phyloP scores from a whole-genome alignment of 148 eudicot species.

The Fagopyrum esculentum region DNA sequence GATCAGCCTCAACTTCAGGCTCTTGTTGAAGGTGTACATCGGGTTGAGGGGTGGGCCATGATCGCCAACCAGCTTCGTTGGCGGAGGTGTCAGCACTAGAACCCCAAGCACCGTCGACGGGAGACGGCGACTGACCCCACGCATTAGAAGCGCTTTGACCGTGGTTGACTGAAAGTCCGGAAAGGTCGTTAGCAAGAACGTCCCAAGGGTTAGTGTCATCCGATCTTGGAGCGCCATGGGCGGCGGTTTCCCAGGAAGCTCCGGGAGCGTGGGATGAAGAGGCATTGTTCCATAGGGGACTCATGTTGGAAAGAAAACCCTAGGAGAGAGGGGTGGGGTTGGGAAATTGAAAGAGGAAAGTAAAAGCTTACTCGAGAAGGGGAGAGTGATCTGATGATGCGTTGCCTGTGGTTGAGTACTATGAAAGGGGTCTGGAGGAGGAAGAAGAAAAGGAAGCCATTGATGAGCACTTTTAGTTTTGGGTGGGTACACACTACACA shows the following conservation, averaged over 20 bases:
- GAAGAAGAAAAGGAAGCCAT: background rate
- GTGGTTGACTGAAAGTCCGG: background rate
- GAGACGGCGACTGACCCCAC: background rate
- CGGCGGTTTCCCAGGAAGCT: background rate
- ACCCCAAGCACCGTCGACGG: background rate
- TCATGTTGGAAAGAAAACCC: conserved; percentile 1
- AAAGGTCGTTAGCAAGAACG: background rate
- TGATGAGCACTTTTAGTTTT: background rate
- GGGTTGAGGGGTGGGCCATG: conserved; percentile 1
- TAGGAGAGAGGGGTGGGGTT: conserved; percentile 1
- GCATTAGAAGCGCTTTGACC: background rate
- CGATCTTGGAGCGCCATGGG: background rate
- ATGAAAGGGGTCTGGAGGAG: background rate
- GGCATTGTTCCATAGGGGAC: conserved; percentile 1
- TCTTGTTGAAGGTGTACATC: conserved; percentile 6
- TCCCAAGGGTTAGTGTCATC: background rate
- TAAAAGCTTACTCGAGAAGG: background rate
- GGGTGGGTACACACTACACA: too few species aligned
- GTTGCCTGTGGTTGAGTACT: too few species aligned
- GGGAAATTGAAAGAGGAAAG: background rate
- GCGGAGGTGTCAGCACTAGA: background rate
- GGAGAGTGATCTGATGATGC: background rate
- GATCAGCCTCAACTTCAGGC: conserved; percentile 12
- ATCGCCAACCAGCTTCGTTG: conserved; percentile 15
- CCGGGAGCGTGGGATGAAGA: conserved; percentile 3